Conservation (phyloP, 2,329 filamentous ascomycete species). For the Cladosporium sp. region DNA sequence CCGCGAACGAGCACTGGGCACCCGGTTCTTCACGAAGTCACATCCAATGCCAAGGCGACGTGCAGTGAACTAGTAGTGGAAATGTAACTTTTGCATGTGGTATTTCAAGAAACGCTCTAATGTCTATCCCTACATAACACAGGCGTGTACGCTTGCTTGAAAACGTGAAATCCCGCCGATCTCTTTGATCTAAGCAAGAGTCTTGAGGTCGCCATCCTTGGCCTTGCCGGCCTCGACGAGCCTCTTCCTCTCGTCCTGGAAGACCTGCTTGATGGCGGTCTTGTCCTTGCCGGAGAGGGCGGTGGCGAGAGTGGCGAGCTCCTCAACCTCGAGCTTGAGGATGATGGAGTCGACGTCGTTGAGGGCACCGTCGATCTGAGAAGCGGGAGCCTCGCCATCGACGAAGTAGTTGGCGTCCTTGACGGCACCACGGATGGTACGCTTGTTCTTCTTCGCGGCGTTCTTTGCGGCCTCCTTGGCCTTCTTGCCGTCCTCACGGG, state of each 20-base stretch:
- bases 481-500: constrained; percentile 85
- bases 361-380: constrained; percentile 78
- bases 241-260: constrained; percentile 71
- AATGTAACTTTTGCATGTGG: background rate
- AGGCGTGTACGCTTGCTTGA: background rate
- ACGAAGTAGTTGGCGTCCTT: constrained; percentile 98
- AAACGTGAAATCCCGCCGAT: background rate
- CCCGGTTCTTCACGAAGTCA: constrained; percentile 7
- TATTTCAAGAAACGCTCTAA: constrained; percentile 6
- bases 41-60: background rate
- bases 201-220: constrained; percentile 77
- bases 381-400: constrained; percentile 62
- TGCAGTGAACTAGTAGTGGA: background rate
- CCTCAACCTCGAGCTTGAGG: constrained; percentile 82
- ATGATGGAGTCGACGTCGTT: constrained; percentile 83
- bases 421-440: constrained; percentile 85
- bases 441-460: constrained; percentile 99
- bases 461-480: constrained; percentile 98
- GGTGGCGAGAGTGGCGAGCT: constrained; percentile 76
- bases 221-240: constrained; percentile 79
- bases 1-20: background rate
- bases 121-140: constrained; percentile 9
- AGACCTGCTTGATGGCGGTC: constrained; percentile 80
- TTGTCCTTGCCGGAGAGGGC: constrained; percentile 74
- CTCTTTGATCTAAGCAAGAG: constrained; percentile 24